These are phyloP conservation scores for Penicillium janthinellum DNA, from an alignment of 2,329 filamentous ascomycete genomes.

Conservation along the genomic window DNA sequence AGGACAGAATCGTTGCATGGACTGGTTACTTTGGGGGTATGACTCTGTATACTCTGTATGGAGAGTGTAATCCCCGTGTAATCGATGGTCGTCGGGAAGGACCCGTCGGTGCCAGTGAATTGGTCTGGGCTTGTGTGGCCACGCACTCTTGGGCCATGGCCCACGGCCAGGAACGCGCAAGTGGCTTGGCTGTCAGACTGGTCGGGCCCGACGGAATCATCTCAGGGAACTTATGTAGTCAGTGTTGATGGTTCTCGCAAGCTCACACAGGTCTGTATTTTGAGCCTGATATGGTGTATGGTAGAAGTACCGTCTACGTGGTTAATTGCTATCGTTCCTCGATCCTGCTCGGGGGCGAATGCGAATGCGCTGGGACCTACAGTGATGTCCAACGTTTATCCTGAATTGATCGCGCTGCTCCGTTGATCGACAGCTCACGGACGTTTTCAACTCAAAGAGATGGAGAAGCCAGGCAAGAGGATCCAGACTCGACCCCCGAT, in stretches of 20 bases:
- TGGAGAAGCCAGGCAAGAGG: neutral
- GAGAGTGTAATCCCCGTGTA: slow-evolving; percentile 14
- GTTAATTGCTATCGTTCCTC: too few relatives aligned
- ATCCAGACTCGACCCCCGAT: neutral
- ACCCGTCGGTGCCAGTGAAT: neutral
- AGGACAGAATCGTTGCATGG: neutral
- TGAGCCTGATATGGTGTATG: slow-evolving; percentile 20
- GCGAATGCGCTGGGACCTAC: slow-evolving; percentile 8
- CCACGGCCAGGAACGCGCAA: neutral
- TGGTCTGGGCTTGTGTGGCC: neutral
- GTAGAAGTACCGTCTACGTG: neutral
- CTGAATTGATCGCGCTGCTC: neutral
- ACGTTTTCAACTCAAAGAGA: neutral
- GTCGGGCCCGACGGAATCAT: too few relatives aligned
- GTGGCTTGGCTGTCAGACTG: too few relatives aligned
- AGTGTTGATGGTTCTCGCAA: too few relatives aligned
- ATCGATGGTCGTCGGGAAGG: neutral
- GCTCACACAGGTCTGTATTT: neutral
- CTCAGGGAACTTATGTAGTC: too few relatives aligned
- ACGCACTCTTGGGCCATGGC: neutral
- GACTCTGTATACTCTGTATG: neutral
- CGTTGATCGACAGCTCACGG: neutral
- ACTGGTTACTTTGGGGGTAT: neutral
- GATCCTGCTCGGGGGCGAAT: slow-evolving; percentile 5
- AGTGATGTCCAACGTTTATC: neutral